Conservation (phyloP, 1,284 basidiomycete genomes). For the Volvariella surrecta region DNA sequence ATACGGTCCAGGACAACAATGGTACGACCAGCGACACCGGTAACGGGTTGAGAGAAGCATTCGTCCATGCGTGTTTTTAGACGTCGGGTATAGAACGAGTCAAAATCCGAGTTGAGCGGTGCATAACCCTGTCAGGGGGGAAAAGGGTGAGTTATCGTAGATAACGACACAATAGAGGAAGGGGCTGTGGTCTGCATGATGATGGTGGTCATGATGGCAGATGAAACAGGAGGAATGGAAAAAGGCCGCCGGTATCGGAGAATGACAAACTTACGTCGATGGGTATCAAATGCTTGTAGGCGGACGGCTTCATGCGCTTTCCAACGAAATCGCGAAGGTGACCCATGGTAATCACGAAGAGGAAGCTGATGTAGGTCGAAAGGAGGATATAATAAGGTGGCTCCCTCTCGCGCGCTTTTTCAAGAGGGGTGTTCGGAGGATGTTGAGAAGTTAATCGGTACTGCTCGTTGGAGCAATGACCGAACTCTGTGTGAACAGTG, state of each 20-base stretch:
- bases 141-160: slow-evolving; percentile 7
- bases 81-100: slow-evolving; percentile 97
- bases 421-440: slow-evolving; percentile 37
- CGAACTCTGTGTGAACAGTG: slow-evolving; percentile 81
- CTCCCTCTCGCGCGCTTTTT: slow-evolving; percentile 56
- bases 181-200: too few relatives aligned
- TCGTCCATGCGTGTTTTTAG: slow-evolving; percentile 94
- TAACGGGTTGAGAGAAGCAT: slow-evolving; percentile 91
- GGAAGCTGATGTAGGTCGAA: slow-evolving; percentile 88
- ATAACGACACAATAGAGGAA: neutral
- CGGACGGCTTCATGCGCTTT: slow-evolving; percentile 68
- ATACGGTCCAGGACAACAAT: slow-evolving; percentile 83
- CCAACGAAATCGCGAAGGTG: slow-evolving; percentile 95
- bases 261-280: slow-evolving; percentile 52
- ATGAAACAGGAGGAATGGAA: slow-evolving; percentile 1
- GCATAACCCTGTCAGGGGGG: slow-evolving; percentile 72
- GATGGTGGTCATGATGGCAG: neutral
- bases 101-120: slow-evolving; percentile 95
- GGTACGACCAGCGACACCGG: slow-evolving; percentile 93
- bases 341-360: slow-evolving; percentile 83
- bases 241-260: slow-evolving; percentile 3
- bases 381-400: slow-evolving; percentile 89
- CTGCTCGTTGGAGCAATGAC: slow-evolving; percentile 68
- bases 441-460: slow-evolving; percentile 67
- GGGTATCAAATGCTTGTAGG: slow-evolving; percentile 79